Evolutionary conservation across 2,329 filamentous ascomycete species (phyloP), one percentile per base, ranked within the genome.

Genomic region (Fusarium oligoseptatum): DNA sequence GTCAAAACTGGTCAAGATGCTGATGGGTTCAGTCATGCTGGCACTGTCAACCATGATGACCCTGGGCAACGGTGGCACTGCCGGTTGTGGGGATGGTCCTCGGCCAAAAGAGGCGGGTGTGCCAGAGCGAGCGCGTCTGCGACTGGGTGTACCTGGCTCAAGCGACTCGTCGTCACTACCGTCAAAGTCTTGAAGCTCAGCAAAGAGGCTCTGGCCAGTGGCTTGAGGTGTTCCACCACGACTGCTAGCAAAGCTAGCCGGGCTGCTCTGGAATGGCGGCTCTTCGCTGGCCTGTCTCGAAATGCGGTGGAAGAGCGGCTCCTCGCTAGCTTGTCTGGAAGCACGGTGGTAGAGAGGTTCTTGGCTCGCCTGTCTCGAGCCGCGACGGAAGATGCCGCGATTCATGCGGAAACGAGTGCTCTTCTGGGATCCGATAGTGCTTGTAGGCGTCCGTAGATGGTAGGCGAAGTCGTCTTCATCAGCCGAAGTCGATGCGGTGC

Each of bases 401-500:
- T 89, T 92, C 68, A 93, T 87, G 66, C 92, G 92, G 66, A 96
- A 87, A 64, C 93, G 93, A 83, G 94, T 77, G 52, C 76, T 93
- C 72, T 92, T 92, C 58, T 92, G 90, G 15, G 92, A 88, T 32
- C 87, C 85, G 66, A 91, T 89, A 34, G 90, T 85, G 68, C 88
- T 82, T 14, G 86, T 88, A 1, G 90, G 94, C 15, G 92, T 97
- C 79, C 87, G 90, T 29, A 90, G 81, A 55, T 55, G 50, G 60
- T 87, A 88, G 69, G 81, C 77, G 45, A 83, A 83, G 17, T 90
- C 87, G 66, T 92, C 91, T 61, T 97, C 95, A 71, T 92, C 95
- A 4, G 89, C 92, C 32, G 95, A 97, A 1, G 93, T 96, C 2
- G 95, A 98, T 5, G 95, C 95, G 11, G 95, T 97, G 83, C 95